Evolutionary conservation across 768 basidiomycete species (phyloP).

Genomic region (Termitomyces sp.): DNA sequence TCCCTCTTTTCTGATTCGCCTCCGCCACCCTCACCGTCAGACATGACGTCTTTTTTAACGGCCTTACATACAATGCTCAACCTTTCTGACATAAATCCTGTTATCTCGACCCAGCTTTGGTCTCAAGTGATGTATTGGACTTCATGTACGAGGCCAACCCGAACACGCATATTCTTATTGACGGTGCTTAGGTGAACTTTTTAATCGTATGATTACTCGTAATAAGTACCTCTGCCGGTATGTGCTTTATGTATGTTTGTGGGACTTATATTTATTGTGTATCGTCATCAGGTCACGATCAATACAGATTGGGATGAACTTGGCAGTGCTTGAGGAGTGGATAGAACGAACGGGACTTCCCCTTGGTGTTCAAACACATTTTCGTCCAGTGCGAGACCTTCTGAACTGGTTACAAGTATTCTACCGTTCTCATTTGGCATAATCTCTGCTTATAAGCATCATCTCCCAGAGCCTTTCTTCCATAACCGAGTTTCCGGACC

Average conservation of each 20-base stretch:
- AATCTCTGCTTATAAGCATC: background rate
- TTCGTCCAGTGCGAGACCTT: conserved; percentile 81
- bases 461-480: conserved; percentile 72
- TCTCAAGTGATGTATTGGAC: conserved; percentile 99
- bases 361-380: conserved; percentile 72
- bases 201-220: conserved; percentile 83
- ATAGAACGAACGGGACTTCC: conserved; percentile 79
- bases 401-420: conserved; percentile 82
- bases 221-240: conserved; percentile 94
- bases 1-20: conserved; percentile 46
- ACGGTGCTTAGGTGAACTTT: conserved; percentile 62
- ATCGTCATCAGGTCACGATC: conserved; percentile 64
- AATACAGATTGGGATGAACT: conserved; percentile 85
- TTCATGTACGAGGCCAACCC: conserved; percentile 59
- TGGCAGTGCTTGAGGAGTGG: conserved; percentile 90
- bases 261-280: background rate
- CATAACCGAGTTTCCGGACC: conserved; percentile 80
- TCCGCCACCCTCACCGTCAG: conserved; percentile 41
- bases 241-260: conserved; percentile 3
- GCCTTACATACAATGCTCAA: conserved; percentile 81
- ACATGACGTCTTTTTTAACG: conserved; percentile 78
- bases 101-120: conserved; percentile 85
- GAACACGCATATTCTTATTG: background rate
- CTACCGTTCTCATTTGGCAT: background rate
- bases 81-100: conserved; percentile 88